Conservation (phyloP, 306 rosid genomes). For the Prosopis cineraria region DNA sequence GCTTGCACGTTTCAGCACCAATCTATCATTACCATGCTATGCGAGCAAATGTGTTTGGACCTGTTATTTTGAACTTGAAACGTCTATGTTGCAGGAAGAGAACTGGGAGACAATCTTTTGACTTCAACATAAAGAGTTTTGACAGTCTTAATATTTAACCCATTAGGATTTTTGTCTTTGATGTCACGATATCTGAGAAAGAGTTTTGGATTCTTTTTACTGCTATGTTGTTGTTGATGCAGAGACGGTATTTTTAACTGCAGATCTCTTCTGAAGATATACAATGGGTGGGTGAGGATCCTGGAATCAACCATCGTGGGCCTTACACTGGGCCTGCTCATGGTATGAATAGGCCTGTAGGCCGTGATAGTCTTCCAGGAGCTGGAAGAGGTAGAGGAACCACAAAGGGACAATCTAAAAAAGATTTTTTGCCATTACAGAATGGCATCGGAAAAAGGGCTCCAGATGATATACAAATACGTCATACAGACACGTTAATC, state of each 20-base stretch:
- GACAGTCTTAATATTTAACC: not conserved
- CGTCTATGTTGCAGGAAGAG: not conserved
- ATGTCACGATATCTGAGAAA: no score
- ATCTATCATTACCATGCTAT: not conserved
- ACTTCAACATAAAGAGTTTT: not conserved
- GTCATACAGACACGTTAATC: constrained; percentile 75
- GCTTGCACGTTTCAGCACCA: not conserved
- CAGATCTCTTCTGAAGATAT: constrained; percentile 89
- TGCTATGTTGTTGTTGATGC: constrained; percentile 29
- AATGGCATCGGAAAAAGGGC: constrained; percentile 81
- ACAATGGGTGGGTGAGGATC: constrained; percentile 93
- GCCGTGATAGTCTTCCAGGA: constrained; percentile 61
- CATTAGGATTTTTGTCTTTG: not conserved
- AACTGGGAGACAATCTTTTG: not conserved
- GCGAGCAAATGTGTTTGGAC: not conserved
- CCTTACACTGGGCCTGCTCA: constrained; percentile 66
- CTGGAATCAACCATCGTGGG: constrained; percentile 69
- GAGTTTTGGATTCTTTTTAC: constrained; percentile 7
- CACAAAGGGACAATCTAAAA: constrained; percentile 67
- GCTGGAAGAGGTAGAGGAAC: constrained; percentile 88
- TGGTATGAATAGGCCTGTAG: constrained; percentile 61
- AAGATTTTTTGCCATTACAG: constrained; percentile 70
- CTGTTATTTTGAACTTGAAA: not conserved
- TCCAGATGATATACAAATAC: constrained; percentile 77
- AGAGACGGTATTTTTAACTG: constrained; percentile 33